Evolutionary conservation across 1,284 basidiomycete genomes (phyloP).

Genomic region (Marasmius oreades): DNA sequence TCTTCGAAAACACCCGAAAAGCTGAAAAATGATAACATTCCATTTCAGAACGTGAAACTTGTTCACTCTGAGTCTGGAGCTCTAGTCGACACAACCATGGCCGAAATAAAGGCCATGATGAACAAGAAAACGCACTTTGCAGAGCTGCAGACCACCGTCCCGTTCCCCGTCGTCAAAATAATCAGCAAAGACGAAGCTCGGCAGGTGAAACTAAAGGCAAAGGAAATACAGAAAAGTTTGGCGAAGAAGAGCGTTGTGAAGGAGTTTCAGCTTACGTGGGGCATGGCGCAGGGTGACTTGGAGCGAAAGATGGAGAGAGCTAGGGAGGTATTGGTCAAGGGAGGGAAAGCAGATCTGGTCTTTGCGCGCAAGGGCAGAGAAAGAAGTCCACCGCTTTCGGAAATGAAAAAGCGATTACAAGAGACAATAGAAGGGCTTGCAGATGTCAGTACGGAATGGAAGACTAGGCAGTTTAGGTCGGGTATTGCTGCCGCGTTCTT

Average conservation of each 20-base stretch:
- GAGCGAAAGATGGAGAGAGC: constrained; percentile 66
- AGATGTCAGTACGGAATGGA: constrained; percentile 53
- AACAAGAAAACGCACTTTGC: constrained; percentile 41
- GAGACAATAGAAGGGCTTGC: constrained; percentile 36
- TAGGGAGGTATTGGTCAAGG: constrained; percentile 55
- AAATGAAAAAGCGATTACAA: constrained; percentile 39
- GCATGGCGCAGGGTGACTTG: constrained; percentile 54
- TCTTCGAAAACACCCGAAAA: not conserved
- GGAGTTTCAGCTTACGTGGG: constrained; percentile 76
- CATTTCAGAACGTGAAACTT: constrained; percentile 39
- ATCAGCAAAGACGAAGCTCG: constrained; percentile 35
- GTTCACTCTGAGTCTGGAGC: constrained; percentile 45
- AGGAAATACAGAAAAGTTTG: constrained; percentile 29
- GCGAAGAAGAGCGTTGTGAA: constrained; percentile 44
- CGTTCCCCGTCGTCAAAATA: constrained; percentile 52
- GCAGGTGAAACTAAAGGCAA: constrained; percentile 31
- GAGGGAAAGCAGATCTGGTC: constrained; percentile 54
- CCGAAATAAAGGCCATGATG: constrained; percentile 36
- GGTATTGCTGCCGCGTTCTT: constrained; percentile 42
- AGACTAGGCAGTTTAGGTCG: constrained; percentile 34
- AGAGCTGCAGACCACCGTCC: constrained; percentile 44
- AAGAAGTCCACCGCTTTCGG: constrained; percentile 24
- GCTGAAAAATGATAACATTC: constrained; percentile 30
- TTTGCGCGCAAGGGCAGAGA: constrained; percentile 49
- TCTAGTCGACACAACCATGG: constrained; percentile 33